These are phyloP conservation scores for Termitomyces bulborhizus DNA, from an alignment of 768 basidiomycete species.

Conservation along the genomic window DNA sequence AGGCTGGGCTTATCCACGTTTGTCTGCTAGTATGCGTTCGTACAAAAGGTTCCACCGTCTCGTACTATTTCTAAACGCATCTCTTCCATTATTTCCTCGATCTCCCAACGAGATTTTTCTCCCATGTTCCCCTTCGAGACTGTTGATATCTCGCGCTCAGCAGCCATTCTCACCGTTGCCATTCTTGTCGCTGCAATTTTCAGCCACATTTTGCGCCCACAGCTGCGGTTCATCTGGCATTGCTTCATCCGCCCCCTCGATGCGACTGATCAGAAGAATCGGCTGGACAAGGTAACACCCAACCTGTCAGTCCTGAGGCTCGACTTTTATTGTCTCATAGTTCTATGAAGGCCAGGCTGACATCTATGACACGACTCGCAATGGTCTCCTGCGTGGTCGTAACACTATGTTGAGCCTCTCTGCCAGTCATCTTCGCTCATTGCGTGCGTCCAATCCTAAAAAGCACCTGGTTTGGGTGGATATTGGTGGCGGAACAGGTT, in stretches of 20 bases:
- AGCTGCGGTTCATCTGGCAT: conserved; percentile 43
- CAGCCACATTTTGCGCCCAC: conserved; percentile 25
- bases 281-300: conserved; percentile 34
- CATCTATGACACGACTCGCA: conserved; percentile 66
- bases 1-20: conserved; percentile 9
- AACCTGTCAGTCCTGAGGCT: neutral
- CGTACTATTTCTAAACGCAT: neutral
- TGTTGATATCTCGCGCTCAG: conserved; percentile 4
- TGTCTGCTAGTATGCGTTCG: neutral
- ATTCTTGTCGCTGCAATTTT: conserved; percentile 8
- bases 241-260: conserved; percentile 41
- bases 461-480: conserved; percentile 70
- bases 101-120: neutral
- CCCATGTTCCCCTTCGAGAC: conserved; percentile 4
- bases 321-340: conserved; percentile 15
- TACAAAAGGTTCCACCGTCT: conserved; percentile 10
- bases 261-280: conserved; percentile 32
- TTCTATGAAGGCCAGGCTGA: conserved; percentile 68
- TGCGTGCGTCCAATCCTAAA: conserved; percentile 31
- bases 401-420: conserved; percentile 68
- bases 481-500: conserved; percentile 68
- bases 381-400: conserved; percentile 56
- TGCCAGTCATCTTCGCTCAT: conserved; percentile 51
- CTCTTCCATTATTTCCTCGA: no score
- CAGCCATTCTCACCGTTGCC: conserved; percentile 1